Evolutionary conservation across 139 green algal genomes (phyloP), one percentile per base, ranked within the genome.

Genomic region (Chlamydomonas sp.): DNA sequence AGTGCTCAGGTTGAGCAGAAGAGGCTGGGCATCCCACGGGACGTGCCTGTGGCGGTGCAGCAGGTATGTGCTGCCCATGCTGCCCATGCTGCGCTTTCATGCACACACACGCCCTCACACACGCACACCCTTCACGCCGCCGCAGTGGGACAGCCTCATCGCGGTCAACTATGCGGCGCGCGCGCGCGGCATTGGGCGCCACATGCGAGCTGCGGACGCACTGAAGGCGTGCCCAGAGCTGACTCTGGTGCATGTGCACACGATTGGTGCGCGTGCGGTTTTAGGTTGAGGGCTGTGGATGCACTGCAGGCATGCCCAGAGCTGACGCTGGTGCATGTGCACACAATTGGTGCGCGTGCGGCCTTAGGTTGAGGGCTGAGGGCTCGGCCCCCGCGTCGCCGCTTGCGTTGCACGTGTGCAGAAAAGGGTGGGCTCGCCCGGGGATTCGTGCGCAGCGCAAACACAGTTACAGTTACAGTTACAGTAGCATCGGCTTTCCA

Each of bases 111-210:
- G n/a, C n/a, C n/a, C n/a, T n/a, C n/a, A n/a, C n/a, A n/a, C n/a
- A n/a, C n/a, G n/a, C n/a, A 16, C 43, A 50, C 43, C 16, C n/a
- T n/a, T 3, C 36, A 36, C 61, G 4, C 5, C 3, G 24, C 65
- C n/a, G n/a, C n/a, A n/a, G n/a, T n/a, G 73, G 66, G 73, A 73
- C 3, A 87, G 87, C 24, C 72, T 95, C 1, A 90, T 92, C 33
- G 87, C 89, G 4, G 84, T 96, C 34, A 97, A 97, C 70, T 98
- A 98, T 69, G 75, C 89, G 3, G 92, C 92, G 1, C 64, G 92
- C 1, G 84, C 79, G 0, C 31, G 34, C 2, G 92, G 92, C 33
- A 71, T 98, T 34, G 92, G 76, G 0, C 80, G 92, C 0, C 81
- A 92, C 76, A 92, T 95, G 84, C 75, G 83, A 13, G 81, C 87